Evolutionary conservation across 2,329 filamentous ascomycete species (phyloP).

Genomic region (Venturia asperata): DNA sequence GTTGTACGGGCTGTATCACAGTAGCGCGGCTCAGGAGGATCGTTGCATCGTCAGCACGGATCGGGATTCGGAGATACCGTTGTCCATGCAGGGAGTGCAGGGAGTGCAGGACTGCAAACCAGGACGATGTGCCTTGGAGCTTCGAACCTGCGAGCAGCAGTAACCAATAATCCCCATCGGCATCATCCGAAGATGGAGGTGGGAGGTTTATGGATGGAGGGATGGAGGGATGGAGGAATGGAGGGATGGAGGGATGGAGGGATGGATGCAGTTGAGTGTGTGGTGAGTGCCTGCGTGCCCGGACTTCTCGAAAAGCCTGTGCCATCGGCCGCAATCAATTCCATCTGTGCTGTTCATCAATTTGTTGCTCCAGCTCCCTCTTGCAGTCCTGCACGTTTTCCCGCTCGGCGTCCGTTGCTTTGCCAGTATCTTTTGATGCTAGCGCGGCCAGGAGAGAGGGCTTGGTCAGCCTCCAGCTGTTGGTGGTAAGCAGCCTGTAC

Average conservation of each 20-base stretch:
- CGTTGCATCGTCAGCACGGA: not conserved
- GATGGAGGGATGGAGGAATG: no score
- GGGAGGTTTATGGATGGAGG: not conserved
- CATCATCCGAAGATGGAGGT: constrained; percentile 4
- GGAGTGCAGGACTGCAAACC: no score
- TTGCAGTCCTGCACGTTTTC: not conserved
- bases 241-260: not conserved
- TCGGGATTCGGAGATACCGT: not conserved
- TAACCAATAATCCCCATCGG: not conserved
- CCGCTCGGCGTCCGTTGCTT: not conserved
- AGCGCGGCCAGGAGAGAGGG: not conserved
- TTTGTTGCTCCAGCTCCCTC: not conserved
- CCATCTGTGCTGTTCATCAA: not conserved
- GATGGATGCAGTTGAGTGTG: not conserved
- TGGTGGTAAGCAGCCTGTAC: not conserved
- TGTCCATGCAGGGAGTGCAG: not conserved
- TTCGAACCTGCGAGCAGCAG: not conserved
- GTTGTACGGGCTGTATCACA: not conserved
- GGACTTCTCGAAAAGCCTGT: not conserved
- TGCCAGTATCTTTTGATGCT: constrained; percentile 1
- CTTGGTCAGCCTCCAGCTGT: constrained; percentile 12
- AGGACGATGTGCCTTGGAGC: no score
- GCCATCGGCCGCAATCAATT: not conserved
- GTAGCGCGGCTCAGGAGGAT: not conserved
- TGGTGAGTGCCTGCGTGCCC: no score